These are phyloP conservation scores for Trametes elegans DNA, from an alignment of 768 basidiomycete genomes.

Conservation along the genomic window DNA sequence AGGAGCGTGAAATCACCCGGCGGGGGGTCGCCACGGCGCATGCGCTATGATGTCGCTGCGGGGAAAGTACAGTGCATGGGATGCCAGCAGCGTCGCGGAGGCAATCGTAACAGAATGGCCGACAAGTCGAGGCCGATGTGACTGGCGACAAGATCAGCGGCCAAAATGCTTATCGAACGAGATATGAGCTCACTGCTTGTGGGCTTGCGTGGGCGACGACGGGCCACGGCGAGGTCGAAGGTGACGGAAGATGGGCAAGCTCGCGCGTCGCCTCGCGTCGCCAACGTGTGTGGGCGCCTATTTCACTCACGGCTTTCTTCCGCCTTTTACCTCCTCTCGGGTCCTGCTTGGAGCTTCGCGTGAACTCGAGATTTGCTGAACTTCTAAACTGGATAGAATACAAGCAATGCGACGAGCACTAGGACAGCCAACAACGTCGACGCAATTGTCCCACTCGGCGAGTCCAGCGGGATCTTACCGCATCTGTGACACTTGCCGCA, in stretches of 20 bases:
- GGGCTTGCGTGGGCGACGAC: not conserved
- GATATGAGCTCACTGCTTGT: constrained; percentile 3
- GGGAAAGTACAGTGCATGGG: not conserved
- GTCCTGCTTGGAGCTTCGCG: too few species aligned
- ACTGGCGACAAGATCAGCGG: not conserved
- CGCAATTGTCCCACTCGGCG: too few species aligned
- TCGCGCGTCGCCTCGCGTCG: constrained; percentile 6
- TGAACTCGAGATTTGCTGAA: too few species aligned
- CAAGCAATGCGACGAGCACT: too few species aligned
- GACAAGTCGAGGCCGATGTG: not conserved
- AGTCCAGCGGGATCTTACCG: too few species aligned
- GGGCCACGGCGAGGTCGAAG: too few species aligned
- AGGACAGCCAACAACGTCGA: too few species aligned
- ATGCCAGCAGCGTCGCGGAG: constrained; percentile 2
- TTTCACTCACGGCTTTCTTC: not conserved
- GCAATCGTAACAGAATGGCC: constrained; percentile 1
- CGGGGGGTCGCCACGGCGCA: constrained; percentile 16
- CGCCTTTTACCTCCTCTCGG: not conserved
- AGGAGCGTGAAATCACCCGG: constrained; percentile 14
- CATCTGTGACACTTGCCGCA: too few species aligned
- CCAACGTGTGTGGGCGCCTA: constrained; percentile 9
- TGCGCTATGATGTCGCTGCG: constrained; percentile 14
- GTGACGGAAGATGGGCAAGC: constrained; percentile 6
- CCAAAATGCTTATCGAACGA: not conserved
- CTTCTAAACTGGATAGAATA: too few species aligned